phyloP scores from a whole-genome alignment of 2,329 filamentous ascomycete genomes.

The Xylariaceae sp. region DNA sequence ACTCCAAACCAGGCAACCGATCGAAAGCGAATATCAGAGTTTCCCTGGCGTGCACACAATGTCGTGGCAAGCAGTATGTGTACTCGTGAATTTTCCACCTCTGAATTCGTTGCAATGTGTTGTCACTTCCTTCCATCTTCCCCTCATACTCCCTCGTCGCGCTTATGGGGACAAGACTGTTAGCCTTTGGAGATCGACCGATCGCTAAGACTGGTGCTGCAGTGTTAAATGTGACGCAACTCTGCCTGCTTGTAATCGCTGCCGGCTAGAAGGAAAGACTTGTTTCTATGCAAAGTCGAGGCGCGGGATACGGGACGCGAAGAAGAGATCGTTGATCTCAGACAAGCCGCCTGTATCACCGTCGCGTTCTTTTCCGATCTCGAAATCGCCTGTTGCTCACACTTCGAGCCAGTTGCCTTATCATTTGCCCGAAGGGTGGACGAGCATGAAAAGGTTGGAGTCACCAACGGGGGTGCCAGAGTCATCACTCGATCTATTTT shows the following conservation, averaged over 20 bases:
- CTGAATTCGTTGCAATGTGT: not conserved
- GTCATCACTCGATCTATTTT: slow-evolving; percentile 17
- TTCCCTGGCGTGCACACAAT: slow-evolving; percentile 43
- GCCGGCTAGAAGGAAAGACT: slow-evolving; percentile 34
- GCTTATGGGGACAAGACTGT: not conserved
- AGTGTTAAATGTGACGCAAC: slow-evolving; percentile 42
- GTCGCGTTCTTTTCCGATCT: slow-evolving; percentile 12
- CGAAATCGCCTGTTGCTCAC: slow-evolving; percentile 15
- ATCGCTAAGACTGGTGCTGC: not conserved
- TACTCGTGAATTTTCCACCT: slow-evolving; percentile 5
- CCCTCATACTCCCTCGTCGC: too few relatives aligned
- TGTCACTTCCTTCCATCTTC: not conserved
- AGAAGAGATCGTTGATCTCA: slow-evolving; percentile 28
- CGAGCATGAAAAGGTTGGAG: slow-evolving; percentile 15
- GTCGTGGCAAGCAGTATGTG: slow-evolving; percentile 39
- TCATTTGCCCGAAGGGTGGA: slow-evolving; percentile 19
- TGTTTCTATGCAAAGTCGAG: slow-evolving; percentile 46
- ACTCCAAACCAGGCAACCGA: slow-evolving; percentile 18
- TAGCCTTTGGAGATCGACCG: too few relatives aligned
- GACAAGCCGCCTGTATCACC: slow-evolving; percentile 22
- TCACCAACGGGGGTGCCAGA: slow-evolving; percentile 18
- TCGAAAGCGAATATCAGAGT: slow-evolving; percentile 35
- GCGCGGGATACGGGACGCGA: slow-evolving; percentile 36
- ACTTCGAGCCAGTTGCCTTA: slow-evolving; percentile 15
- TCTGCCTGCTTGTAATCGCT: slow-evolving; percentile 38